Percentiles rank a stretch among this genome's conserved stretches.
These are phyloP conservation scores for Dictyostelium intermedium DNA, from an alignment of 78 protist genomes.

Conservation along the genomic window DNA sequence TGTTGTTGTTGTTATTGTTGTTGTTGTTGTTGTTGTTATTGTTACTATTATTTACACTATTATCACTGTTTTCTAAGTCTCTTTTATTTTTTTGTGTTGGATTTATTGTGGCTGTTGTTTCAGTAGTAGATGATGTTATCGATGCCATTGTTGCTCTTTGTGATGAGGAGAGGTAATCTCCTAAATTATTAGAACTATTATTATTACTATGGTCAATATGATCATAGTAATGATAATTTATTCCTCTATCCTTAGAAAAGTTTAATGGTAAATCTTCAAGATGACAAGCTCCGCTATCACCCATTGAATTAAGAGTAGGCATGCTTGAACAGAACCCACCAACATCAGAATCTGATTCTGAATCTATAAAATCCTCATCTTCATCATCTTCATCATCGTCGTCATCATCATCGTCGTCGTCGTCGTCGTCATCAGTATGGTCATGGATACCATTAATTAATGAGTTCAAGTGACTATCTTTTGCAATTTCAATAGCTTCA, in stretches of 20 bases:
- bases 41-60: background rate
- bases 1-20: too few species aligned
- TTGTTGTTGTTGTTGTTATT: background rate
- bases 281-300: background rate
- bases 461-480: background rate
- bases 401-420: background rate
- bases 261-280: constrained; percentile 43
- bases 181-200: background rate
- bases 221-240: background rate
- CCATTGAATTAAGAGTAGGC: background rate
- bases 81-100: background rate
- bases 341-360: background rate
- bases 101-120: background rate
- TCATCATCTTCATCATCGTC: background rate
- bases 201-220: background rate
- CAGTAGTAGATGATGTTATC: background rate
- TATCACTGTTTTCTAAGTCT: background rate
- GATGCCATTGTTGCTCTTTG: background rate
- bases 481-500: background rate
- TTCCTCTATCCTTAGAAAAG: background rate
- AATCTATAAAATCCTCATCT: constrained; percentile 8
- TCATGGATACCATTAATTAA: background rate
- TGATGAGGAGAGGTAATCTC: background rate
- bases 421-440: background rate
- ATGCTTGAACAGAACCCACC: background rate